These are phyloP conservation scores for Phytophthora melonis DNA, from an alignment of 352 stramenopile species.

Conservation along the genomic window DNA sequence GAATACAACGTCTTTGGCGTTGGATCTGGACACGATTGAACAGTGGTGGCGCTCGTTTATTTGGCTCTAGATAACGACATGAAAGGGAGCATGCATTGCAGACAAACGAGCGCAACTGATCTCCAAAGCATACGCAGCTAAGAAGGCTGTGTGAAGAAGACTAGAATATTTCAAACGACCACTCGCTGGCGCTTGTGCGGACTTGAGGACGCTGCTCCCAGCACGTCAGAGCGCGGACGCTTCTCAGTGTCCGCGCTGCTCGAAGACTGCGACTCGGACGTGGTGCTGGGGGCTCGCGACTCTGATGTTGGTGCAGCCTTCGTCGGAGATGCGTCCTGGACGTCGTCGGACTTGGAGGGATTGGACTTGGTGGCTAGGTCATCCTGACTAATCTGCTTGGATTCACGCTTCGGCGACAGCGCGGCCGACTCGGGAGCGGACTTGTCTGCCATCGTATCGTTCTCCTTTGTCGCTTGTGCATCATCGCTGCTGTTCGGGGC, in stretches of 20 bases:
- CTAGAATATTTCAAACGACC: constrained; percentile 45
- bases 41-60: constrained; percentile 18
- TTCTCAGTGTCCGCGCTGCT: constrained; percentile 40
- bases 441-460: constrained; percentile 23
- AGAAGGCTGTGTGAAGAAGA: constrained; percentile 26
- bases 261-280: constrained; percentile 34
- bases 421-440: neutral
- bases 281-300: constrained; percentile 27
- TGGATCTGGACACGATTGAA: neutral
- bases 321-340: constrained; percentile 33
- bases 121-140: constrained; percentile 37
- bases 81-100: constrained; percentile 25
- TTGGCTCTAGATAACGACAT: constrained; percentile 34
- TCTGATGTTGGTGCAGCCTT: constrained; percentile 22
- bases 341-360: constrained; percentile 25
- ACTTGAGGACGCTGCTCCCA: constrained; percentile 40
- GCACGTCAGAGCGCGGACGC: constrained; percentile 36
- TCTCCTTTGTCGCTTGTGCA: constrained; percentile 32
- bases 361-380: constrained; percentile 10
- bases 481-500: constrained; percentile 17
- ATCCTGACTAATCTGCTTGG: constrained; percentile 27
- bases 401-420: constrained; percentile 25
- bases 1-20: neutral
- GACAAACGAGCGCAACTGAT: constrained; percentile 22
- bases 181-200: constrained; percentile 56